Conservation (phyloP, 441 rosid genomes). For the Erodium chrysanthum region DNA sequence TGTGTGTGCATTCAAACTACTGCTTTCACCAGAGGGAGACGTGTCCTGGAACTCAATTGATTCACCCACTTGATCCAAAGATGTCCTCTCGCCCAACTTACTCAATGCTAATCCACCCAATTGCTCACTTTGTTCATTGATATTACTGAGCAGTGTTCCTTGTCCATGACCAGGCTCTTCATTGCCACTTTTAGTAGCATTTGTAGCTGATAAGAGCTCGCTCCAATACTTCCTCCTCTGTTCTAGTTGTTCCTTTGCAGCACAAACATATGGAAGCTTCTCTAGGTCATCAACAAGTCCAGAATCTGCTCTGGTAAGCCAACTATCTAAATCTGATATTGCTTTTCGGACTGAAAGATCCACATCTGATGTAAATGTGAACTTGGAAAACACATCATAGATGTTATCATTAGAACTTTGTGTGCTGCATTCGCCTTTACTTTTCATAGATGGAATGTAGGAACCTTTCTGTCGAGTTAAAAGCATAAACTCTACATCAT, state of each 20-base stretch:
- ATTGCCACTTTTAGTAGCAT: slow-evolving; percentile 23
- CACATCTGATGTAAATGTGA: slow-evolving; percentile 68
- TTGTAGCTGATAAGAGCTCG: slow-evolving; percentile 24
- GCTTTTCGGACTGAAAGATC: slow-evolving; percentile 78
- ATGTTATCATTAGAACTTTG: slow-evolving; percentile 23
- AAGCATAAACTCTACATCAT: slow-evolving; percentile 63
- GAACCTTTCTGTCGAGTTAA: slow-evolving; percentile 69
- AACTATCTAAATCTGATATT: slow-evolving; percentile 72
- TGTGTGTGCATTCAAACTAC: slow-evolving; percentile 23
- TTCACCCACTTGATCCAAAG: slow-evolving; percentile 33
- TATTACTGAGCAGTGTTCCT: slow-evolving; percentile 21
- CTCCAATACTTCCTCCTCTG: slow-evolving; percentile 74
- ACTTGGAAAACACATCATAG: slow-evolving; percentile 61
- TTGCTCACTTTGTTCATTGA: slow-evolving; percentile 25
- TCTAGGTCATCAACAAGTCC: slow-evolving; percentile 85
- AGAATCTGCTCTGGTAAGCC: slow-evolving; percentile 79
- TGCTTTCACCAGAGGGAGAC: slow-evolving; percentile 35
- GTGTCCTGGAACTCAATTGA: slow-evolving; percentile 31
- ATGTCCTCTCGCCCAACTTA: slow-evolving; percentile 26
- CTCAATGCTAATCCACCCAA: slow-evolving; percentile 21
- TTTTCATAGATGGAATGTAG: slow-evolving; percentile 41
- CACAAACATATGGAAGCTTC: slow-evolving; percentile 85
- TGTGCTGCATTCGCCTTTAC: slow-evolving; percentile 21
- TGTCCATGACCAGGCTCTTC: slow-evolving; percentile 13
- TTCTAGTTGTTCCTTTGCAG: slow-evolving; percentile 69